Percentiles rank a stretch among this genome's conserved stretches.
Conservation (phyloP, 1,284 basidiomycete genomes). For the Pisolithus thermaeus region DNA sequence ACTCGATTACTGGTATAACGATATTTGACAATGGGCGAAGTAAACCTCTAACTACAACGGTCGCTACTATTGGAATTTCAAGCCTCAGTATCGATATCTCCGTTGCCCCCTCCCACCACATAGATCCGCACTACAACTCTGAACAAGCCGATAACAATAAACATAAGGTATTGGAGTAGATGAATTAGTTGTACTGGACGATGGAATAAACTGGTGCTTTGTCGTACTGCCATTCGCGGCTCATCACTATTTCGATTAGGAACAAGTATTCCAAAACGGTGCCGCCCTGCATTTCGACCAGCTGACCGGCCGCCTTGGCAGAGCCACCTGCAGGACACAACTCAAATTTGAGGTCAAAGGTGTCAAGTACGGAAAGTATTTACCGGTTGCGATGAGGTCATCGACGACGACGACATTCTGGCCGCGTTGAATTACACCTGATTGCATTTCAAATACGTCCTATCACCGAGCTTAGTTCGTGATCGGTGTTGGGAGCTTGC, state of each 20-base stretch:
- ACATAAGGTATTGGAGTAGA: background rate
- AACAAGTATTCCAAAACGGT: slow-evolving; percentile 92
- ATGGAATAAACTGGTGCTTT: slow-evolving; percentile 87
- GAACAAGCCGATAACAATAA: background rate
- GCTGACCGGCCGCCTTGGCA: slow-evolving; percentile 89
- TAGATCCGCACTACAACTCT: background rate
- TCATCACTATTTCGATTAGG: slow-evolving; percentile 76
- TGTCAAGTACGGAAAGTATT: slow-evolving; percentile 11
- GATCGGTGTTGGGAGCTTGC: background rate
- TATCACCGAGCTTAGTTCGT: slow-evolving; percentile 25
- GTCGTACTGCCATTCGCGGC: slow-evolving; percentile 49
- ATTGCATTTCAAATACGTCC: slow-evolving; percentile 96
- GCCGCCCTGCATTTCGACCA: slow-evolving; percentile 79
- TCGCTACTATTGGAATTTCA: no score
- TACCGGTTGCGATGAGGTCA: slow-evolving; percentile 95
- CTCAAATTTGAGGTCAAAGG: background rate
- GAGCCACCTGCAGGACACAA: slow-evolving; percentile 66
- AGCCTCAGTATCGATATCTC: no score
- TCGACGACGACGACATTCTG: slow-evolving; percentile 89
- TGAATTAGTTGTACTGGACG: slow-evolving; percentile 53
- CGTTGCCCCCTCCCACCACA: no score
- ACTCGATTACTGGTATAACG: slow-evolving; percentile 58
- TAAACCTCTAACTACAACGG: background rate
- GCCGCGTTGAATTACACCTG: slow-evolving; percentile 75
- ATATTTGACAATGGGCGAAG: background rate